A percentile compares a stretch with the other conserved stretches of the same genome.
Conservation (phyloP, 2,329 filamentous ascomycete genomes). For the Phoma sp. region DNA sequence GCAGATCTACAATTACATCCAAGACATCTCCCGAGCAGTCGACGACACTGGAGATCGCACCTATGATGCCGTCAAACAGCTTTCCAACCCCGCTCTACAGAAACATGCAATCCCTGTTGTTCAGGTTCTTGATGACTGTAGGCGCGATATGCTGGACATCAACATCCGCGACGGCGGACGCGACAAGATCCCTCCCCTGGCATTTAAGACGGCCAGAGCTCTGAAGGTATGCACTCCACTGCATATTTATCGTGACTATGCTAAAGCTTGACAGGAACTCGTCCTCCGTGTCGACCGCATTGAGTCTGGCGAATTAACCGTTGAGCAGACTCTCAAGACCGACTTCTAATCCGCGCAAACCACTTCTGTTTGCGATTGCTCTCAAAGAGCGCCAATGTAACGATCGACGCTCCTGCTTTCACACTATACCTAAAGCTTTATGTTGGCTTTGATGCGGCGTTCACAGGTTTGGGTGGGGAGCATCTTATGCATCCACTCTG, state of each 20-base stretch:
- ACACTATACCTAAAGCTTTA: not conserved
- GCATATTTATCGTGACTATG: not conserved
- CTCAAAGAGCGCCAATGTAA: not conserved
- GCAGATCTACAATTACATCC: constrained; percentile 72
- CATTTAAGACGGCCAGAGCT: constrained; percentile 85
- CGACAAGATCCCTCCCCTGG: constrained; percentile 75
- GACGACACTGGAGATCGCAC: constrained; percentile 73
- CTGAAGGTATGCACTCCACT: constrained; percentile 65
- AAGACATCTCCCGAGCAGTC: constrained; percentile 74
- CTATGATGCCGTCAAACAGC: constrained; percentile 56
- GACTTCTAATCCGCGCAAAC: constrained; percentile 35
- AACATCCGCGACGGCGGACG: constrained; percentile 68
- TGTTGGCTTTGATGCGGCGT: constrained; percentile 2
- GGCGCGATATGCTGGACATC: constrained; percentile 69
- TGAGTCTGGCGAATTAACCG: constrained; percentile 48
- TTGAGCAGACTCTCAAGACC: constrained; percentile 41
- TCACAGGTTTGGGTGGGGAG: not conserved
- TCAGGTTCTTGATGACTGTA: constrained; percentile 67
- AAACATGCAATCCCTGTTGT: constrained; percentile 61
- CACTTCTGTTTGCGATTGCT: not conserved
- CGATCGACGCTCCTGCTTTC: constrained; percentile 1
- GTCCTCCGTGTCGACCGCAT: constrained; percentile 52
- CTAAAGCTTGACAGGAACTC: constrained; percentile 43
- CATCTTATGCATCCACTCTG: not conserved
- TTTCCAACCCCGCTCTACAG: constrained; percentile 60